Evolutionary conservation across 2,329 filamentous ascomycete genomes (phyloP).

Genomic region (Apiospora pterosperma): DNA sequence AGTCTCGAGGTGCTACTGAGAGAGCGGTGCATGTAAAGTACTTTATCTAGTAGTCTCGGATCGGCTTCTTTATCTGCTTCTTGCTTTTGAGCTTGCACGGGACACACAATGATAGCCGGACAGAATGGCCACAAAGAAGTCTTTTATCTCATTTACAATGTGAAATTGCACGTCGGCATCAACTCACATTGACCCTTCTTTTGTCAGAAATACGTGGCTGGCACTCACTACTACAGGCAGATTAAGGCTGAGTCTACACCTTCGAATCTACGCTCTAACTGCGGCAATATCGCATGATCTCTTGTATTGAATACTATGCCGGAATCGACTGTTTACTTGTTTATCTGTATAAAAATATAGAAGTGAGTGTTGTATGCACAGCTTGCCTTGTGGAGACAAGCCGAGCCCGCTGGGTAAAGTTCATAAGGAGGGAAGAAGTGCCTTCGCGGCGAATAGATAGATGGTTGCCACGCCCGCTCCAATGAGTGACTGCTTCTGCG

Average conservation of each 20-base stretch:
- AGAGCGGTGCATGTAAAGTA: neutral
- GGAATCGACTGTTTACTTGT: neutral
- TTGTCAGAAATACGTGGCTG: neutral
- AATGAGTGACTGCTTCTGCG: neutral
- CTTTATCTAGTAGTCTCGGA: neutral
- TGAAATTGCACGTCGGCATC: neutral
- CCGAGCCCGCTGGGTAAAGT: neutral
- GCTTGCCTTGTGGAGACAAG: neutral
- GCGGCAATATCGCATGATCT: neutral
- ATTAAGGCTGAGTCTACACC: neutral
- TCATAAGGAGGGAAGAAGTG: neutral
- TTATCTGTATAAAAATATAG: neutral
- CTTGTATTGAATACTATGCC: neutral
- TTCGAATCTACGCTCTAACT: neutral
- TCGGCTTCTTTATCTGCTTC: neutral
- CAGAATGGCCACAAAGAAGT: neutral
- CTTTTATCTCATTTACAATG: neutral
- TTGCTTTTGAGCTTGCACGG: neutral
- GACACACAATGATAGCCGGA: neutral
- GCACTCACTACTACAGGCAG: neutral
- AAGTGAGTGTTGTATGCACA: neutral
- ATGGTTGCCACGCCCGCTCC: neutral
- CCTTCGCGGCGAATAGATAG: neutral
- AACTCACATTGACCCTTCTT: neutral
- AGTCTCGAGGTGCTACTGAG: neutral